These are phyloP conservation scores for Oryza nivara DNA, from an alignment of 176 grass and related monocot species.

Conservation along the genomic window DNA sequence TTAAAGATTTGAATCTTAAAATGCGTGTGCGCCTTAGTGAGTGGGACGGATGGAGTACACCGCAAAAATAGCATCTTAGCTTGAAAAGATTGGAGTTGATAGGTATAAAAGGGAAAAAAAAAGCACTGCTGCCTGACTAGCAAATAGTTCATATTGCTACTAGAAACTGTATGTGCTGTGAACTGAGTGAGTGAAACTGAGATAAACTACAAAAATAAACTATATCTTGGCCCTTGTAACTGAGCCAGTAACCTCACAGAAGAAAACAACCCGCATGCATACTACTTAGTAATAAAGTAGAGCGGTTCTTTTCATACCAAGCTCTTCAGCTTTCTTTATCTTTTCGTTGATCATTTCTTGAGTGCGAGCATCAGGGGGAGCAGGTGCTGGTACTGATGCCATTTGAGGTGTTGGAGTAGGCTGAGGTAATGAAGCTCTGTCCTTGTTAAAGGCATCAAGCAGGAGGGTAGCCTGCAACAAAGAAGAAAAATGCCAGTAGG, in stretches of 20 bases:
- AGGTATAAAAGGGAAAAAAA: not conserved
- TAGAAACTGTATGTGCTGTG: not conserved
- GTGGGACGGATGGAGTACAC: not conserved
- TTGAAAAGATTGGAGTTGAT: not conserved
- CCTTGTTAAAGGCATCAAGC: conserved; percentile 93
- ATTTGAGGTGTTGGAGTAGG: conserved; percentile 51
- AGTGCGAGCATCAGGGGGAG: conserved; percentile 76
- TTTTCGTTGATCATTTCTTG: conserved; percentile 99
- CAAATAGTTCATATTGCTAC: not conserved
- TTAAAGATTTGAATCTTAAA: too few species aligned
- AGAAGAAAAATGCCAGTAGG: conserved; percentile 26
- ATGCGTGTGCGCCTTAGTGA: too few species aligned
- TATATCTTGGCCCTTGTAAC: not conserved
- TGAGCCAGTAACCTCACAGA: not conserved
- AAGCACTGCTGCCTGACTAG: not conserved
- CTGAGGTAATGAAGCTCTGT: conserved; percentile 71
- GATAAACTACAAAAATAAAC: not conserved
- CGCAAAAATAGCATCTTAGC: not conserved
- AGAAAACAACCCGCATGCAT: not conserved
- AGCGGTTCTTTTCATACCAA: conserved; percentile 55
- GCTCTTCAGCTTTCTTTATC: conserved; percentile 90
- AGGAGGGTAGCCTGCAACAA: conserved; percentile 69
- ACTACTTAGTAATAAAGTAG: conserved; percentile 18
- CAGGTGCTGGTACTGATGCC: conserved; percentile 40
- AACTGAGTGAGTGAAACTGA: not conserved